Evolutionary conservation across 169 alveolate genomes (phyloP).

Genomic region (Plasmodium vivax): DNA sequence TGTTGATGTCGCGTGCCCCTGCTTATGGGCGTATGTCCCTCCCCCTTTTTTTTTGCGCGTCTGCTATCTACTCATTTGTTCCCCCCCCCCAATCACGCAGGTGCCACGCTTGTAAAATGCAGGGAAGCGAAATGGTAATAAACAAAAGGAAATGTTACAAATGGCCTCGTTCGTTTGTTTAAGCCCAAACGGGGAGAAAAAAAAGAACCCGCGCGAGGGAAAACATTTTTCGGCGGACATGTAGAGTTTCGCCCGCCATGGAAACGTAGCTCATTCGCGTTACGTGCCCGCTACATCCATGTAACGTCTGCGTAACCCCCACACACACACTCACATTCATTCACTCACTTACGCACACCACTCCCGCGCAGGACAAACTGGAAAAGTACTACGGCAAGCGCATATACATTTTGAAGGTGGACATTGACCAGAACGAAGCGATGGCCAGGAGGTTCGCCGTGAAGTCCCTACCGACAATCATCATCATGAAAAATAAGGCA

Average conservation of each 20-base stretch:
- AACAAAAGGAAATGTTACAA: slow-evolving; percentile 1
- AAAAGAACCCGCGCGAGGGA: background rate
- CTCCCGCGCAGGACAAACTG: slow-evolving; percentile 54
- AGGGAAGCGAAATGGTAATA: slow-evolving; percentile 53
- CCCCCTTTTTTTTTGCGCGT: background rate
- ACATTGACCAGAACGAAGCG: slow-evolving; percentile 20
- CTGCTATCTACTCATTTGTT: background rate
- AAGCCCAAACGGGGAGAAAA: background rate
- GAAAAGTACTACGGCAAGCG: slow-evolving; percentile 30
- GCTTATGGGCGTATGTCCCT: background rate
- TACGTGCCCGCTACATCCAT: background rate
- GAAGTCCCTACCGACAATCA: slow-evolving; percentile 51
- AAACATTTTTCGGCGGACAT: background rate
- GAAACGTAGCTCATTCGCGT: background rate
- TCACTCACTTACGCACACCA: too few species aligned
- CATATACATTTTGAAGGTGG: slow-evolving; percentile 8
- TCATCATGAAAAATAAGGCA: slow-evolving; percentile 47
- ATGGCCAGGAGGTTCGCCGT: slow-evolving; percentile 40
- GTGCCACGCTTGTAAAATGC: slow-evolving; percentile 73
- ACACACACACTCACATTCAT: background rate
- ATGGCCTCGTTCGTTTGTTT: background rate
- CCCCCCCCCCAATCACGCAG: background rate
- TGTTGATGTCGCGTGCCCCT: background rate
- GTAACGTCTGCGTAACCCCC: background rate
- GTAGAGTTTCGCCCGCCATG: background rate